Evolutionary conservation across 2,329 filamentous ascomycete species (phyloP), one percentile per base, ranked within the genome.

Genomic region (Colletotrichum tofieldiae): DNA sequence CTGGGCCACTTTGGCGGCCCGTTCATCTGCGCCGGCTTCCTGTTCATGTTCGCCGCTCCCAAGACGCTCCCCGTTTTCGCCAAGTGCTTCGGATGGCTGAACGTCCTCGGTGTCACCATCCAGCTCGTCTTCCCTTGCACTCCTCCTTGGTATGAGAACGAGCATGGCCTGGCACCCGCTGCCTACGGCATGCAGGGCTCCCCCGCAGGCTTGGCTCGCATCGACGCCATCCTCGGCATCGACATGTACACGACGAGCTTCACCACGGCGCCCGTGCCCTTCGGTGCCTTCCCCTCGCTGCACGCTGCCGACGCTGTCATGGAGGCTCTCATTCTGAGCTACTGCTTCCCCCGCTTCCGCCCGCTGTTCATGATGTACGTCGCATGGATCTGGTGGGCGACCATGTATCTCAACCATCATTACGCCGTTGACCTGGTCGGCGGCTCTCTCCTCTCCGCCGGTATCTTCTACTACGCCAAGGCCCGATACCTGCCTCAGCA

Each of bases 391-490:
- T 98, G 95, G 94, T 98, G 96, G 95, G 93, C 95, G 16, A 98
- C 96, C 76, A 98, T 98, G 94, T 98, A 98, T 80, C 90, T 98
- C 64, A 97, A 94, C 78, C 96, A 98, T 83, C 96, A 98, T 85
- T 98, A 98, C 81, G 96, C 95, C 41, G 93, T 98, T 51, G 96
- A 98, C 81, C 87, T 98, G 62, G 94, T 98, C 35, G 94, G 90
- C 45, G 96, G 96, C 76, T 94, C 93, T 80, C 86, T 98, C 72
- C 86, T 94, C 72, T 93, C 94, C 32, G 92, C 92, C 16, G 86
- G 93, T 62, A 91, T 93, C 71, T 98, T 94, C 86, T 97, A 96
- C 84, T 90, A 94, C 73, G 90, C 93, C 68, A 93, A 94, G 79
- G 89, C 92, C 52, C 91, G 92, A 71, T 98, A 94, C 85, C 84